Evolutionary conservation across 2,329 filamentous ascomycete species (phyloP), one percentile per base, ranked within the genome.

Genomic region (Lojkania enalia): DNA sequence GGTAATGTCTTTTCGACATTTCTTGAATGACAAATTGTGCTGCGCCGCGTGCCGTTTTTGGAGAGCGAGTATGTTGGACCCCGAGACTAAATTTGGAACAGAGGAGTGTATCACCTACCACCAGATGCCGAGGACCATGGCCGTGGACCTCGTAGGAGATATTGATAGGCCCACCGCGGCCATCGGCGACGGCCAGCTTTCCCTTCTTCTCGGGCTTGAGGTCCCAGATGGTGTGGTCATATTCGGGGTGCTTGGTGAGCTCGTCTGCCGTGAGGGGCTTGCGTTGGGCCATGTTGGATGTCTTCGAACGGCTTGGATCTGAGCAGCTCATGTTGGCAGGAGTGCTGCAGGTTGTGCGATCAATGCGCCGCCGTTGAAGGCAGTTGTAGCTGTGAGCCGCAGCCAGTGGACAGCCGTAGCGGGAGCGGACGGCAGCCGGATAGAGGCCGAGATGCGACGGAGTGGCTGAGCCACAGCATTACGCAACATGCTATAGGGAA

Each of bases 131-230:
- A 36, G 85, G 80, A 3, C 88, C 89, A 49, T 78, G 73, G 44
- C 90, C 88, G 72, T 95, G 89, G 36, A 94, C 75, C 69, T 94
- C 87, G 78, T 88, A 95, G 41, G 82, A 77, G 40, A 95, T 82
- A 35, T 86, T 79, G 54, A 95, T 74, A 15, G 88, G 89, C 2
- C 88, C 89, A 51, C 89, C 86, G 57, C 87, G 80, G 27, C 74
- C 80, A 43, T 79, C 74, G n/a, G 86, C 89, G 20, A 88, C 87
- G 2, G 80, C 70, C 5, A 82, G 62, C 32, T 77, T 77, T 3
- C 85, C 88, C 38, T 78, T 76, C 30, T 76, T 74, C 36, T 83
- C 77, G 4, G 89, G 85, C 57, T 83, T 77, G 16, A 95, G 79
- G 20, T 80, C 74, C 85, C 86, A 91, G 67, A 84, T 74, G 1